Evolutionary conservation across 768 basidiomycete species (phyloP).

Genomic region (Leccinum uliginosum): DNA sequence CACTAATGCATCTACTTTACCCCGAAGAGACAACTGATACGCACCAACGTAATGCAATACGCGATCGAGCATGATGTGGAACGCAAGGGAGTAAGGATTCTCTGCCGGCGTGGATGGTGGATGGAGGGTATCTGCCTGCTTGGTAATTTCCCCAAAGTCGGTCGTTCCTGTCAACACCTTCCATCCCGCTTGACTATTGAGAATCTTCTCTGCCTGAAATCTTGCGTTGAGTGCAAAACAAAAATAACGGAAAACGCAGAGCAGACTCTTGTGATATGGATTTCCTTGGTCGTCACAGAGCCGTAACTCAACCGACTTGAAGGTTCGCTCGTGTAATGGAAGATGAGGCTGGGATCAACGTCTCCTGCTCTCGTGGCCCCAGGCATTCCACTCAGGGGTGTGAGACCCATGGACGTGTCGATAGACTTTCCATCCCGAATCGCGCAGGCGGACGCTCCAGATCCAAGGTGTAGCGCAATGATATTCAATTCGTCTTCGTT

Average conservation of each 20-base stretch:
- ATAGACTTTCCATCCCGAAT: constrained; percentile 69
- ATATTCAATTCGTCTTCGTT: constrained; percentile 54
- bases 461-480: constrained; percentile 83
- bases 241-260: neutral
- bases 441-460: constrained; percentile 82
- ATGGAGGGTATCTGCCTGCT: constrained; percentile 31
- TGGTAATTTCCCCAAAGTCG: constrained; percentile 70
- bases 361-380: constrained; percentile 84
- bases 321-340: constrained; percentile 64
- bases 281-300: constrained; percentile 38
- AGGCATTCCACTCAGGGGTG: constrained; percentile 82
- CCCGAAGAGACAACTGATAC: constrained; percentile 70
- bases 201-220: constrained; percentile 61
- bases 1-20: constrained; percentile 70
- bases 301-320: constrained; percentile 50
- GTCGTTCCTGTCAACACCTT: constrained; percentile 75
- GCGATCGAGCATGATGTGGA: constrained; percentile 64
- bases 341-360: constrained; percentile 83
- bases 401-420: constrained; percentile 88
- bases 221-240: neutral
- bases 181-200: constrained; percentile 76
- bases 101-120: constrained; percentile 18
- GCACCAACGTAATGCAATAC: constrained; percentile 68
- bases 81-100: constrained; percentile 51
- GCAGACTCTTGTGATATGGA: constrained; percentile 51